Conservation (phyloP, 164 flowering plant genomes). For the Vitis rotundifolia region DNA sequence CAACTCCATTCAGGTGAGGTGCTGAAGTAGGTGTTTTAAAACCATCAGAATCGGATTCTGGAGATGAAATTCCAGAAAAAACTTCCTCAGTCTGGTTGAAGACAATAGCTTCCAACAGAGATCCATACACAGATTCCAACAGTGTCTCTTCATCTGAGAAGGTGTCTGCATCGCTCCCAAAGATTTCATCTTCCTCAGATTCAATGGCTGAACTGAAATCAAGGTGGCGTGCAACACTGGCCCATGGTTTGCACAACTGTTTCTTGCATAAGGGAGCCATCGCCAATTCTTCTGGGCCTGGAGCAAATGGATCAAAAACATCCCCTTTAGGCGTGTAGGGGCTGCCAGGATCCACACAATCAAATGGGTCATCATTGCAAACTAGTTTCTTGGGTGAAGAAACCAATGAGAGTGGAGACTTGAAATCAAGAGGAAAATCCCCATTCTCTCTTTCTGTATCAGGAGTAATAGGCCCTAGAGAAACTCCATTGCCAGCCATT, state of each 20-base stretch:
- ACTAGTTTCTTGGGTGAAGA: constrained; percentile 18
- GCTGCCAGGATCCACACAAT: constrained; percentile 17
- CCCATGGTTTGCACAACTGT: constrained; percentile 17
- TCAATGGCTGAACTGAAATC: constrained; percentile 27
- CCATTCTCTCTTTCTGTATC: constrained; percentile 30
- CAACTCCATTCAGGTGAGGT: constrained; percentile 34
- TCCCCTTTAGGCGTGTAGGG: constrained; percentile 52
- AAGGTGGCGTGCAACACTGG: constrained; percentile 36
- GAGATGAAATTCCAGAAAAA: constrained; percentile 16
- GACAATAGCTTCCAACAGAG: constrained; percentile 47
- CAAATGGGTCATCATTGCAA: background rate
- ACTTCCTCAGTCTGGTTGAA: constrained; percentile 33
- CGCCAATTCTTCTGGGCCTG: constrained; percentile 54
- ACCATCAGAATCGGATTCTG: constrained; percentile 18
- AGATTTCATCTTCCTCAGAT: background rate
- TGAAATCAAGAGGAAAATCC: constrained; percentile 22
- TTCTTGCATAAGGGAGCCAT: constrained; percentile 56
- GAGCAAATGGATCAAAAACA: constrained; percentile 77
- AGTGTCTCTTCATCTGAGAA: constrained; percentile 41
- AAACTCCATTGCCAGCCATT: constrained; percentile 2
- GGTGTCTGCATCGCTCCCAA: constrained; percentile 11
- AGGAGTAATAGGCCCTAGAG: constrained; percentile 47
- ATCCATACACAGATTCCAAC: constrained; percentile 42
- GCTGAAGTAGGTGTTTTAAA: constrained; percentile 43
- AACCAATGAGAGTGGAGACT: constrained; percentile 31